Percentiles rank a stretch among this genome's conserved stretches.
Evolutionary conservation across 2,329 filamentous ascomycete species (phyloP).

Genomic region (Aspergillus persii): DNA sequence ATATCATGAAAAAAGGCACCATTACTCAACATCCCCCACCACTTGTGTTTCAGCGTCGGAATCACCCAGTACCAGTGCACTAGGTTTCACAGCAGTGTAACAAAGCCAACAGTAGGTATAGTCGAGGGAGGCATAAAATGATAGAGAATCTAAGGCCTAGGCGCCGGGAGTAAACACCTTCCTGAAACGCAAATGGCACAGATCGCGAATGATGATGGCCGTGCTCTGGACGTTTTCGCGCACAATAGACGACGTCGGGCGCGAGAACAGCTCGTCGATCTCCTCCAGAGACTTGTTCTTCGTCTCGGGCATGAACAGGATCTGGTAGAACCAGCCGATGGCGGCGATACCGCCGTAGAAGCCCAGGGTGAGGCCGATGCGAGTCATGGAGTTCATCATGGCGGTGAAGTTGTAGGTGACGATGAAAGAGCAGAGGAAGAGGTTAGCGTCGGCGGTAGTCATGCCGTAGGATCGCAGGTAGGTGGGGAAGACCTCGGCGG

Average conservation of each 20-base stretch:
- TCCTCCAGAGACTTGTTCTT: constrained; percentile 70
- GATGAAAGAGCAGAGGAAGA: constrained; percentile 70
- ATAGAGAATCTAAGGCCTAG: constrained; percentile 5
- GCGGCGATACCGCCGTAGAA: constrained; percentile 74
- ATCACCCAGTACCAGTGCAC: too few species aligned
- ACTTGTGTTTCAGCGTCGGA: not conserved
- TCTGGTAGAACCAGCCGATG: constrained; percentile 68
- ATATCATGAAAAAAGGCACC: not conserved
- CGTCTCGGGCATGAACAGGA: constrained; percentile 74
- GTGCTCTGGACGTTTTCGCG: constrained; percentile 54
- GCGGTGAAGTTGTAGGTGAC: constrained; percentile 73
- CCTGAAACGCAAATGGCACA: constrained; percentile 44
- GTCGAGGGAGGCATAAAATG: not conserved
- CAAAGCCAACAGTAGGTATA: too few species aligned
- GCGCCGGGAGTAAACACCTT: constrained; percentile 46
- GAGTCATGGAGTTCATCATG: constrained; percentile 67
- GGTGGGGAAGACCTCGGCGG: constrained; percentile 69
- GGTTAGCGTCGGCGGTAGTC: constrained; percentile 65
- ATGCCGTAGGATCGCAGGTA: constrained; percentile 72
- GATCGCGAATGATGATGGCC: constrained; percentile 45
- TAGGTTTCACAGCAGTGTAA: too few species aligned
- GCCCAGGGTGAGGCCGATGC: constrained; percentile 64
- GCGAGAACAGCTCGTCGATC: constrained; percentile 65
- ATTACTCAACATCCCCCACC: not conserved
- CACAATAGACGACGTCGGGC: constrained; percentile 63